Conservation (phyloP, 768 basidiomycete genomes). For the Termitomyces sp. region DNA sequence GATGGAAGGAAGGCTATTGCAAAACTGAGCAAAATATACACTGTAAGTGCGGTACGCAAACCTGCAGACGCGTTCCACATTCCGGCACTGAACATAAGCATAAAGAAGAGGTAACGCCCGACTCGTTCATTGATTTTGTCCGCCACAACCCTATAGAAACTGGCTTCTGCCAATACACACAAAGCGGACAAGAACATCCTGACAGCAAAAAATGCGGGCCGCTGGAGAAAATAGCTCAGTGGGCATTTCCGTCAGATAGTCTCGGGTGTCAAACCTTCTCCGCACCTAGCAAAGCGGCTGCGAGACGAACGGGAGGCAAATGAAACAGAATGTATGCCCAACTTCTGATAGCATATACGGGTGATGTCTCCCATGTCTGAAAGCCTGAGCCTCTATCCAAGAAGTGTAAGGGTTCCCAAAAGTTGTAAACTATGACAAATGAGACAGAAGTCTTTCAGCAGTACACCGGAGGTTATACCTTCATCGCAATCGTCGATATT, state of each 20-base stretch:
- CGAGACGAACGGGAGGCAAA: constrained; percentile 55
- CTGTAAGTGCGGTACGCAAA: constrained; percentile 26
- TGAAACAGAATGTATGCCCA: constrained; percentile 92
- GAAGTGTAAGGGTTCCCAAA: constrained; percentile 98
- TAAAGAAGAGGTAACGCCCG: constrained; percentile 90
- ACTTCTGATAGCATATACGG: constrained; percentile 85
- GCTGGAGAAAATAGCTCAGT: constrained; percentile 36
- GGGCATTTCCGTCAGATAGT: neutral
- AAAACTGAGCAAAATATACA: constrained; percentile 1
- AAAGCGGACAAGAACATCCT: constrained; percentile 73
- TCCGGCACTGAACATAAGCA: constrained; percentile 79
- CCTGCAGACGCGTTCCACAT: constrained; percentile 93
- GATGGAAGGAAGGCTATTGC: constrained; percentile 85
- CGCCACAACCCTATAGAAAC: constrained; percentile 75
- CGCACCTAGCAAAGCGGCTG: constrained; percentile 43
- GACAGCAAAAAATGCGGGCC: constrained; percentile 84
- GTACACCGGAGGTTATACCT: constrained; percentile 39
- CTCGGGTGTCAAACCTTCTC: constrained; percentile 57
- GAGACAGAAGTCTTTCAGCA: neutral
- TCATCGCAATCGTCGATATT: constrained; percentile 97
- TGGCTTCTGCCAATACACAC: constrained; percentile 72
- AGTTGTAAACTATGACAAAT: constrained; percentile 78
- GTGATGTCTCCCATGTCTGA: constrained; percentile 97
- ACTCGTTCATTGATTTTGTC: constrained; percentile 83
- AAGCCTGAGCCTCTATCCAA: constrained; percentile 82